These are phyloP conservation scores for Nicotiana paniculata DNA, from an alignment of 257 asterid genomes.

Conservation along the genomic window DNA sequence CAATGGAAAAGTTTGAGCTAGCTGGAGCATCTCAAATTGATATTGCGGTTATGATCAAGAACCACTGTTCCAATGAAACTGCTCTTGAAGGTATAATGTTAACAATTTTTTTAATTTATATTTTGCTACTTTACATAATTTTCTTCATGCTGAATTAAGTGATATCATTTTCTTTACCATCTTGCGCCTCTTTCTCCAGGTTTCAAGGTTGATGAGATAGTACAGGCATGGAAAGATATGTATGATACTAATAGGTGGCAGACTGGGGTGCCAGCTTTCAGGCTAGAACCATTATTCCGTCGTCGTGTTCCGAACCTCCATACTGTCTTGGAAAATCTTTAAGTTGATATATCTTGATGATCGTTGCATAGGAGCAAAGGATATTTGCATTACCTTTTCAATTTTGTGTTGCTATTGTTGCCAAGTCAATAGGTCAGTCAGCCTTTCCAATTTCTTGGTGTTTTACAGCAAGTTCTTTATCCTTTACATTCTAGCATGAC, in stretches of 20 bases:
- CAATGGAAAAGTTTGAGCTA: constrained; percentile 82
- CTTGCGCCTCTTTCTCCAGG: constrained; percentile 31
- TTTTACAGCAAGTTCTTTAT: not conserved
- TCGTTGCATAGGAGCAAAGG: constrained; percentile 6
- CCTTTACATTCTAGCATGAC: not conserved
- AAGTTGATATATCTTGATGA: constrained; percentile 18
- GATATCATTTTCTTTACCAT: not conserved
- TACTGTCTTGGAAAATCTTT: constrained; percentile 60
- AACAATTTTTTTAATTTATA: not conserved
- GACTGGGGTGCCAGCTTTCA: constrained; percentile 54
- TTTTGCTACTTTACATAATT: not conserved
- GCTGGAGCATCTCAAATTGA: constrained; percentile 84
- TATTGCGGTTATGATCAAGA: constrained; percentile 89
- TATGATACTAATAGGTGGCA: constrained; percentile 88
- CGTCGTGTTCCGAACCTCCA: constrained; percentile 66
- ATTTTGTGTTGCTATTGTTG: constrained; percentile 3
- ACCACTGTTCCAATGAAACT: constrained; percentile 89
- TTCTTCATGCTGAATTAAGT: not conserved
- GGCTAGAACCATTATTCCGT: constrained; percentile 75
- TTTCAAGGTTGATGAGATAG: constrained; percentile 90
- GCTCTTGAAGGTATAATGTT: constrained; percentile 68
- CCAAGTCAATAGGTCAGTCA: not conserved
- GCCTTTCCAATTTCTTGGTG: not conserved
- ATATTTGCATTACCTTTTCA: not conserved
- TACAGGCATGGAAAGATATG: constrained; percentile 99